Evolutionary conservation across 768 basidiomycete species (phyloP), one percentile per base, ranked within the genome.

Genomic region (Mrakia hoshinonis): DNA sequence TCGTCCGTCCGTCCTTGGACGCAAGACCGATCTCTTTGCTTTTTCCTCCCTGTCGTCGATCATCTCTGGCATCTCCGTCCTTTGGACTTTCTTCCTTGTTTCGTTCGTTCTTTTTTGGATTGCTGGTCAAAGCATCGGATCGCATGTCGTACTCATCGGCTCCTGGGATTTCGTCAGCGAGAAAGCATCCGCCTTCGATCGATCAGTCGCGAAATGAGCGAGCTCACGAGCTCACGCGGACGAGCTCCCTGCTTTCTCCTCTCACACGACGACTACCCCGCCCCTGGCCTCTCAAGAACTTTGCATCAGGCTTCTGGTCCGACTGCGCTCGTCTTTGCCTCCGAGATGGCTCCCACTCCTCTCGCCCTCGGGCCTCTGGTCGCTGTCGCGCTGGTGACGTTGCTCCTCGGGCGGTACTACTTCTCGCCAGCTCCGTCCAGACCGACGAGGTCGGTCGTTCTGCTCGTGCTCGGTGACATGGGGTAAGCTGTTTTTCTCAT

Each of bases 391-490:
- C 48, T 70, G 10, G 48, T 47, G 22, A 38, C 29, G 29, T n/a
- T 69, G 47, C 34, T 49, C 26, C 20, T 61, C 29, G 34, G 31
- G 34, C 36, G 24, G 34, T 70, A 18, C 43, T 52, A 20, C 49
- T 60, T 46, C 5, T 55, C 46, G 26, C 29, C 34, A 18, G 62
- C 20, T 46, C 29, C 49, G 12, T 63, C 54, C 34, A 43, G 70
- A 6, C 70, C 70, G 26, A 72, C 70, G 10, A 38, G 88, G 22
- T 86, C 91, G 3, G 89, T 91, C n/a, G 90, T 87, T 4, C 86
- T 98, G 68, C 81, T 98, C 61, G 96, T 99, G 18, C 83, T 99
- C 12, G 96, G 96, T 12, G 96, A 99, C 81, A 87, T 99, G 61
- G 96, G 70, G 70, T 72, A 9, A 34, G 70, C n/a, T n/a, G n/a